Evolutionary conservation across 345 rosid species (phyloP).

Genomic region (Durio zibethinus): DNA sequence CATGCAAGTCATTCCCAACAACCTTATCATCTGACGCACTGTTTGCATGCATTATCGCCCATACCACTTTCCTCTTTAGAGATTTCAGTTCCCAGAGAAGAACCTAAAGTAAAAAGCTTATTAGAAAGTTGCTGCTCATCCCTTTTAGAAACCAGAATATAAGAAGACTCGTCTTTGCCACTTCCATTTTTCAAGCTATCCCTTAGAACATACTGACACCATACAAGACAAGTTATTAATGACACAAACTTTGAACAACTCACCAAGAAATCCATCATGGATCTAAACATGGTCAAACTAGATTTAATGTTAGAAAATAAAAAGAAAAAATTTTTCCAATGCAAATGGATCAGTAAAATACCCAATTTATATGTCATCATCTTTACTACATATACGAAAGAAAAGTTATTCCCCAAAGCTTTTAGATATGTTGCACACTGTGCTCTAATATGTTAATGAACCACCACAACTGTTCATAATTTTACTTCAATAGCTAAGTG

Average conservation of each 20-base stretch:
- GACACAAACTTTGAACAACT: background rate
- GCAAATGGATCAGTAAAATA: background rate
- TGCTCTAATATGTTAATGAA: background rate
- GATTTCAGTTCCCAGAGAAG: slow-evolving; percentile 38
- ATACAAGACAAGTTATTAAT: slow-evolving; percentile 17
- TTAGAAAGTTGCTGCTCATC: slow-evolving; percentile 50
- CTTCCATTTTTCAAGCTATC: slow-evolving; percentile 36
- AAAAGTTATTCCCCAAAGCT: background rate
- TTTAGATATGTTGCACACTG: background rate
- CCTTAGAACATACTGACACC: slow-evolving; percentile 57
- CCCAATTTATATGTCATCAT: background rate
- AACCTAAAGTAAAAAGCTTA: slow-evolving; percentile 26
- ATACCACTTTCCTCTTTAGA: slow-evolving; percentile 51
- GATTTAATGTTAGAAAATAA: background rate
- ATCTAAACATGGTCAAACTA: background rate
- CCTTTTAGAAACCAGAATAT: slow-evolving; percentile 38
- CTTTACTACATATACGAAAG: background rate
- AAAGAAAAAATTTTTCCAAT: background rate
- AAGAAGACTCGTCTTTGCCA: slow-evolving; percentile 48
- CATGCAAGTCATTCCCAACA: slow-evolving; percentile 44
- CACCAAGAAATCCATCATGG: background rate
- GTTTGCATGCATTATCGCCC: slow-evolving; percentile 21
- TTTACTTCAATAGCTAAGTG: background rate
- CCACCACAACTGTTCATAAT: background rate
- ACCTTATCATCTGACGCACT: slow-evolving; percentile 44